Conservation (phyloP, 208 protist species). For the Leishmania lainsoni region DNA sequence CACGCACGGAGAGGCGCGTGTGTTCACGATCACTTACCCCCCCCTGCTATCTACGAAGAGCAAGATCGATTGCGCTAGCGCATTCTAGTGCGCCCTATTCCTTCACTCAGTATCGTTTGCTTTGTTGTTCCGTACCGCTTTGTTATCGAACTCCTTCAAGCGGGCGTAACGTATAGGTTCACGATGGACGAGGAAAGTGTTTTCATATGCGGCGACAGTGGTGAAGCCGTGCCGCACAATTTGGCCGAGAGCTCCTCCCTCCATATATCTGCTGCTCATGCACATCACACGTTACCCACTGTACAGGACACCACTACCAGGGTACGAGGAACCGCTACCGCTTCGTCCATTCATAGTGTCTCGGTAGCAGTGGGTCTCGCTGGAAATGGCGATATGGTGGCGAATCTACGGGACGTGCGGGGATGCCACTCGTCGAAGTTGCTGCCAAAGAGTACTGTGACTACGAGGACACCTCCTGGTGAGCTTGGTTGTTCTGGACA, state of each 20-base stretch:
- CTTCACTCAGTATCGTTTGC: neutral
- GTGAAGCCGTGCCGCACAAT: neutral
- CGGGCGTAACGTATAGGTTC: neutral
- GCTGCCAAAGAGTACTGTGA: neutral
- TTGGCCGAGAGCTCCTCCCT: slow-evolving; percentile 18
- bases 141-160: neutral
- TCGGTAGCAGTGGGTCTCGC: neutral
- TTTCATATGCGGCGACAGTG: slow-evolving; percentile 19
- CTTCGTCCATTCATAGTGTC: neutral
- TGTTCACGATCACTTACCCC: neutral
- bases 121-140: neutral
- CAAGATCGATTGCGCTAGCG: neutral
- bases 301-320: neutral
- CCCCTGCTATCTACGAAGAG: neutral
- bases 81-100: neutral
- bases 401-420: neutral
- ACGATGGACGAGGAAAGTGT: slow-evolving; percentile 40
- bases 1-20: neutral
- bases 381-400: neutral
- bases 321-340: no score
- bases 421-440: neutral
- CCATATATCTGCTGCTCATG: slow-evolving; percentile 10
- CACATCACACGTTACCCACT: neutral
- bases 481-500: neutral
- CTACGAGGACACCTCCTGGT: neutral